Evolutionary conservation across 2,329 filamentous ascomycete genomes (phyloP).

Genomic region (Cercospora brassicicola): DNA sequence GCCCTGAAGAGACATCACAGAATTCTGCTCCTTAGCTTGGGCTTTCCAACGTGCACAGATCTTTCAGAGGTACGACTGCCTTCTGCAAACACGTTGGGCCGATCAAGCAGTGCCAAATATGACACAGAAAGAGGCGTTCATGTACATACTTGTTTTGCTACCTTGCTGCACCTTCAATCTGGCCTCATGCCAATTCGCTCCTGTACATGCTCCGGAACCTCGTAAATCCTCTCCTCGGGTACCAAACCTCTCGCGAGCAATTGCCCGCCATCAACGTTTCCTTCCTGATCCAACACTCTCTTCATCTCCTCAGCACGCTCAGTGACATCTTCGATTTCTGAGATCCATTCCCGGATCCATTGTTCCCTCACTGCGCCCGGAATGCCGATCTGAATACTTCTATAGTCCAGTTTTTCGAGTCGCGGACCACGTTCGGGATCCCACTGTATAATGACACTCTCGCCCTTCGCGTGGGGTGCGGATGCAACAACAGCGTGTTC

Average conservation of each 20-base stretch:
- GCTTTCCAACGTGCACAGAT: background rate
- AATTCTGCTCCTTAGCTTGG: background rate
- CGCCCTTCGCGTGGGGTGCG: conserved; percentile 1
- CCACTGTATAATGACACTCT: conserved; percentile 11
- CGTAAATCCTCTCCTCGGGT: conserved; percentile 3
- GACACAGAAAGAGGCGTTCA: background rate
- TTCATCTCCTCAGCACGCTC: conserved; percentile 9
- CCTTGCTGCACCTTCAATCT: background rate
- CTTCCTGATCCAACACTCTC: conserved; percentile 6
- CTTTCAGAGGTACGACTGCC: background rate
- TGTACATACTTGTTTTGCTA: background rate
- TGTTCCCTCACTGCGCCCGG: background rate
- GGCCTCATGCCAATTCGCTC: background rate
- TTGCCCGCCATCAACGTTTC: background rate
- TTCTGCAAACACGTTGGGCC: background rate
- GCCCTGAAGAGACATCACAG: background rate
- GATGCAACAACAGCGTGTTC: conserved; percentile 6
- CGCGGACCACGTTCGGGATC: conserved; percentile 15
- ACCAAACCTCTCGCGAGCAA: background rate
- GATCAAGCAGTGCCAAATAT: background rate
- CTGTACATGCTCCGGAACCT: background rate
- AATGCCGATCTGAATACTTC: conserved; percentile 17
- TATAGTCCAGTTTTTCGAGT: conserved; percentile 11
- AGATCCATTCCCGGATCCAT: conserved; percentile 16
- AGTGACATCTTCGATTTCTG: conserved; percentile 10